Conservation (phyloP, 768 basidiomycete genomes). For the Russula brevipes region DNA sequence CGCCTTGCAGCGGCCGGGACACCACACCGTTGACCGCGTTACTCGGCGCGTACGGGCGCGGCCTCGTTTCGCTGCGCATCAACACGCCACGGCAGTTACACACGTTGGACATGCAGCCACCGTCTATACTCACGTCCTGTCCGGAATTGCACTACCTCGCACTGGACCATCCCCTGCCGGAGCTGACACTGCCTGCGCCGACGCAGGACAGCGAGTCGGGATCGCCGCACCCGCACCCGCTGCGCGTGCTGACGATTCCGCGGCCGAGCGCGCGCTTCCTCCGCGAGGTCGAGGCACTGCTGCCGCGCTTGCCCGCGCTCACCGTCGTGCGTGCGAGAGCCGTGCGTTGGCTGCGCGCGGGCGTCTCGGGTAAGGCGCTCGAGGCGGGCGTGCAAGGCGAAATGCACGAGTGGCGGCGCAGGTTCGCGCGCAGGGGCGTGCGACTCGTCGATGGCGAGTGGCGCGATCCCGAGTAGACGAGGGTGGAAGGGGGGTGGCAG, state of each 20-base stretch:
- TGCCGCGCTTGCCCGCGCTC: conserved; percentile 55
- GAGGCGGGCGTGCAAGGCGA: conserved; percentile 77
- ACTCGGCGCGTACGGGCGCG: conserved; percentile 52
- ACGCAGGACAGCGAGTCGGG: conserved; percentile 17
- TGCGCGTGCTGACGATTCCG: conserved; percentile 69
- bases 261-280: conserved; percentile 63
- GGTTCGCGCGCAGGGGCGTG: conserved; percentile 53
- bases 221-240: conserved; percentile 30
- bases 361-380: conserved; percentile 58
- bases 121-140: conserved; percentile 42
- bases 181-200: conserved; percentile 33
- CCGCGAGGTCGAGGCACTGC: conserved; percentile 46
- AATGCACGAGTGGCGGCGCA: conserved; percentile 67
- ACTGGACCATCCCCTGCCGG: conserved; percentile 63
- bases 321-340: conserved; percentile 57
- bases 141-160: conserved; percentile 65
- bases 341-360: conserved; percentile 66
- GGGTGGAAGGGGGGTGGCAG: neutral
- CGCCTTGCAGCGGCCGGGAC: conserved; percentile 62
- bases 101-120: conserved; percentile 48
- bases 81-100: conserved; percentile 55
- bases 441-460: conserved; percentile 69
- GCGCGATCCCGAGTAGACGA: conserved; percentile 36
- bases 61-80: conserved; percentile 56
- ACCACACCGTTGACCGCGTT: conserved; percentile 56